Evolutionary conservation across 1,139 yeast genomes (phyloP).

Genomic region (Starmera stellimalicola): DNA sequence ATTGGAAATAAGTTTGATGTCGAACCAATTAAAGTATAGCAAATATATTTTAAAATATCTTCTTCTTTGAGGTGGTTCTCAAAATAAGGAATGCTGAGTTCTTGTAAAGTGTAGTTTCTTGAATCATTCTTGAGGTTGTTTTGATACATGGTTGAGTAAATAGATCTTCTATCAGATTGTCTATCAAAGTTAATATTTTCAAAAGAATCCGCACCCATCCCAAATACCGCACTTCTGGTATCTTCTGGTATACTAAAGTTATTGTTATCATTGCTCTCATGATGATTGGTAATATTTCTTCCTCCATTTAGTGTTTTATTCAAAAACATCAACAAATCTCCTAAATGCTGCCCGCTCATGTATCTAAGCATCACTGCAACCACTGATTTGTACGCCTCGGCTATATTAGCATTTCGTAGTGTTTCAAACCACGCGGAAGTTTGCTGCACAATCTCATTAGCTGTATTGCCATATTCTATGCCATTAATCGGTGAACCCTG

Average conservation of each 20-base stretch:
- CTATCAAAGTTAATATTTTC: constrained; percentile 24
- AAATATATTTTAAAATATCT: constrained; percentile 45
- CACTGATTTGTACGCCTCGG: not conserved
- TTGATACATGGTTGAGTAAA: constrained; percentile 9
- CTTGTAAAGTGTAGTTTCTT: constrained; percentile 19
- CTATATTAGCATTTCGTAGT: not conserved
- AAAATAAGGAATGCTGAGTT: constrained; percentile 17
- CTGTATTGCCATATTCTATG: not conserved
- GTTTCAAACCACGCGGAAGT: not conserved
- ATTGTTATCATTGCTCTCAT: not conserved
- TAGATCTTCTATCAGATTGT: constrained; percentile 26
- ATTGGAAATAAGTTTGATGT: constrained; percentile 56
- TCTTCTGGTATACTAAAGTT: constrained; percentile 5
- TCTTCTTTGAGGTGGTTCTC: constrained; percentile 31
- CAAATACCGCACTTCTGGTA: constrained; percentile 1
- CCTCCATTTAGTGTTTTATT: constrained; percentile 15
- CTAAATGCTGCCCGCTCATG: not conserved
- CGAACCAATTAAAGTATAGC: constrained; percentile 65
- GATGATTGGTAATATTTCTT: constrained; percentile 17
- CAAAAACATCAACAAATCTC: constrained; percentile 24
- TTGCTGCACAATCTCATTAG: not conserved
- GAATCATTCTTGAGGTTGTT: constrained; percentile 8
- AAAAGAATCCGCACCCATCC: constrained; percentile 25
- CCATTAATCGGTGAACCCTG: not conserved
- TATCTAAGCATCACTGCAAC: not conserved